Conservation (phyloP, 2,329 filamentous ascomycete species). For the Cladophialophora carrionii region DNA sequence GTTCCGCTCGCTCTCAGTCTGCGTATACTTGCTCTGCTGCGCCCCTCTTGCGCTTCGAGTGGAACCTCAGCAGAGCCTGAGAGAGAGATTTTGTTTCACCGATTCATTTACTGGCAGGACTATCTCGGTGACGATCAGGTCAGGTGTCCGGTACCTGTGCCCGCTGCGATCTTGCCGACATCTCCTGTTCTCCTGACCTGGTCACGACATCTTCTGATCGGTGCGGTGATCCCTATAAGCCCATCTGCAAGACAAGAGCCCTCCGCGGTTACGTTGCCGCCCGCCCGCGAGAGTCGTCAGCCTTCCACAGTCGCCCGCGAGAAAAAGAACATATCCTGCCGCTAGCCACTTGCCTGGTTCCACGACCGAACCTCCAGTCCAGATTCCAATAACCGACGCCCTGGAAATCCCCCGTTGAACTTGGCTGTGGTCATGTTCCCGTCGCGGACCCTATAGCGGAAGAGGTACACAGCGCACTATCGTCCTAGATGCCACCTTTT, state of each 20-base stretch:
- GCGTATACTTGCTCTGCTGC: conserved; percentile 27
- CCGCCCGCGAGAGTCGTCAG: conserved; percentile 16
- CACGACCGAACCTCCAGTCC: conserved; percentile 27
- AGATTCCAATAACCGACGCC: conserved; percentile 30
- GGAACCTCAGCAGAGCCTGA: conserved; percentile 20
- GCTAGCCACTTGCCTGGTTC: conserved; percentile 24
- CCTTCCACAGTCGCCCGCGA: conserved; percentile 16
- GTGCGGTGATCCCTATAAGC: conserved; percentile 24
- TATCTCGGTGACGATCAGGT: conserved; percentile 10
- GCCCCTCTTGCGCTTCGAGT: conserved; percentile 26
- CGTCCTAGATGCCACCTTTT: conserved; percentile 13
- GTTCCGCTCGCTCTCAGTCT: conserved; percentile 20
- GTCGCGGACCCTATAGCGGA: conserved; percentile 25
- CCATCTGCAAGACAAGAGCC: conserved; percentile 27
- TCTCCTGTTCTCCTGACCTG: conserved; percentile 29
- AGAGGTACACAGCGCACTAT: conserved; percentile 24
- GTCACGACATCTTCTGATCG: conserved; percentile 22
- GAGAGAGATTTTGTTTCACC: conserved; percentile 28
- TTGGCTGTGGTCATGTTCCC: conserved; percentile 27
- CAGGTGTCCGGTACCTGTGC: conserved; percentile 18
- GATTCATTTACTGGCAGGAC: conserved; percentile 25
- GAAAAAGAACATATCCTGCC: conserved; percentile 25
- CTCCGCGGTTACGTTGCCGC: conserved; percentile 34
- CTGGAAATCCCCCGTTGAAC: conserved; percentile 28
- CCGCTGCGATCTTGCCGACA: conserved; percentile 14